These are phyloP conservation scores for Fusarium sp. DNA, from an alignment of 2,329 filamentous ascomycete genomes.

Conservation along the genomic window DNA sequence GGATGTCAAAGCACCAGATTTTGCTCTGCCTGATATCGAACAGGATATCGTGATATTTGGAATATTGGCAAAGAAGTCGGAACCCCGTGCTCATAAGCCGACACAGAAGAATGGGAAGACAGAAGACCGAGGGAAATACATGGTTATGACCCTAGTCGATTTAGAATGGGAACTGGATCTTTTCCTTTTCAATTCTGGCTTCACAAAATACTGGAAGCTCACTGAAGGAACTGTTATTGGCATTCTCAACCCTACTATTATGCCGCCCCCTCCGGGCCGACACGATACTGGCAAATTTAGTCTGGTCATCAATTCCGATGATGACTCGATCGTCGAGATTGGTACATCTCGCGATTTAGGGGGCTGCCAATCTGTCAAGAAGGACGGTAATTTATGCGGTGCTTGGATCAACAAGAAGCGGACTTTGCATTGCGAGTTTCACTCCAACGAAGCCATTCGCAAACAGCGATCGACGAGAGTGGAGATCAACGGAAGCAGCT, in stretches of 20 bases:
- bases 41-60: constrained; percentile 91
- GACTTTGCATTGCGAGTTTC: constrained; percentile 92
- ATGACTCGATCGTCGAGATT: constrained; percentile 90
- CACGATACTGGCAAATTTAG: constrained; percentile 87
- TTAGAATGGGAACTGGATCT: constrained; percentile 91
- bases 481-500: constrained; percentile 81
- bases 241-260: constrained; percentile 89
- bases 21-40: constrained; percentile 83
- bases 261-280: constrained; percentile 84
- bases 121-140: constrained; percentile 83
- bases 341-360: constrained; percentile 87
- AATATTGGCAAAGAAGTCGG: constrained; percentile 89
- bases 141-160: constrained; percentile 90
- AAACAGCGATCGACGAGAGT: constrained; percentile 75
- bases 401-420: constrained; percentile 90
- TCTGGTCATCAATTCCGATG: constrained; percentile 85
- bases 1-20: constrained; percentile 84
- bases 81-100: constrained; percentile 73
- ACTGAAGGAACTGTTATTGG: constrained; percentile 90
- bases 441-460: constrained; percentile 84
- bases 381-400: constrained; percentile 83
- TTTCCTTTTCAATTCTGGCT: constrained; percentile 91
- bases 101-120: constrained; percentile 60
- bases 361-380: constrained; percentile 87
- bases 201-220: constrained; percentile 95